A percentile compares a stretch with the other conserved stretches of the same genome.
Evolutionary conservation across 2,329 filamentous ascomycete species (phyloP).

Genomic region (Madurella mycetomatis): DNA sequence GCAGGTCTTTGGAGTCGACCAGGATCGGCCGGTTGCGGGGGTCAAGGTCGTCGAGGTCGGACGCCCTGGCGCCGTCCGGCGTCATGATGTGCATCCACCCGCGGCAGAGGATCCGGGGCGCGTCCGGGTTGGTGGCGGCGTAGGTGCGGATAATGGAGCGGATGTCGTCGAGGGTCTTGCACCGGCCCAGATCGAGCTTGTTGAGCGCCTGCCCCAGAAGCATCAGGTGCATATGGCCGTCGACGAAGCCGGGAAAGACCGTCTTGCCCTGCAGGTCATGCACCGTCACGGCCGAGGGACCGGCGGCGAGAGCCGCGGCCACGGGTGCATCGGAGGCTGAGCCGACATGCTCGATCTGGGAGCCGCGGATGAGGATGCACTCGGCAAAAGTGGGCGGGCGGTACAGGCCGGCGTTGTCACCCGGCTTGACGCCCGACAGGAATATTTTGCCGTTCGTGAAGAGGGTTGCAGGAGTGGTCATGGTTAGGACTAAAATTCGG

Average conservation of each 20-base stretch:
- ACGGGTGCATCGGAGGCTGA: conserved; percentile 30
- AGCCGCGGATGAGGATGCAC: conserved; percentile 34
- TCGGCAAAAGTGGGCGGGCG: conserved; percentile 33
- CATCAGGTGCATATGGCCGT: conserved; percentile 55
- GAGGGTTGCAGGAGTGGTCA: conserved; percentile 26
- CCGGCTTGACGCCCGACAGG: conserved; percentile 27
- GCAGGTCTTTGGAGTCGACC: conserved; percentile 54
- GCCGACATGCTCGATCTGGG: conserved; percentile 36
- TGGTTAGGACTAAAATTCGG: too few species aligned
- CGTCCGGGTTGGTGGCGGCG: conserved; percentile 41
- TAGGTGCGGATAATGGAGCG: conserved; percentile 41
- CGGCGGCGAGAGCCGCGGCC: conserved; percentile 25
- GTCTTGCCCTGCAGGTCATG: conserved; percentile 37
- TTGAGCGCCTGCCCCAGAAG: conserved; percentile 50
- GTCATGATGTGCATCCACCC: conserved; percentile 57
- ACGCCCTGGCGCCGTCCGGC: conserved; percentile 36
- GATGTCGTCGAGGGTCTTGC: conserved; percentile 47
- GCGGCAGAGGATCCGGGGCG: conserved; percentile 46
- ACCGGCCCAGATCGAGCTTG: conserved; percentile 45
- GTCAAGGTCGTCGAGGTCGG: conserved; percentile 46
- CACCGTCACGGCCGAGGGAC: conserved; percentile 17
- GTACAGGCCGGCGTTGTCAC: conserved; percentile 23
- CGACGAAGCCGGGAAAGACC: conserved; percentile 52
- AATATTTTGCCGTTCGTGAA: conserved; percentile 46
- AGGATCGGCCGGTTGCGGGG: conserved; percentile 45